A percentile compares a stretch with the other conserved stretches of the same genome.
These are phyloP conservation scores for Russula brevipes DNA, from an alignment of 768 basidiomycete genomes.

Conservation along the genomic window DNA sequence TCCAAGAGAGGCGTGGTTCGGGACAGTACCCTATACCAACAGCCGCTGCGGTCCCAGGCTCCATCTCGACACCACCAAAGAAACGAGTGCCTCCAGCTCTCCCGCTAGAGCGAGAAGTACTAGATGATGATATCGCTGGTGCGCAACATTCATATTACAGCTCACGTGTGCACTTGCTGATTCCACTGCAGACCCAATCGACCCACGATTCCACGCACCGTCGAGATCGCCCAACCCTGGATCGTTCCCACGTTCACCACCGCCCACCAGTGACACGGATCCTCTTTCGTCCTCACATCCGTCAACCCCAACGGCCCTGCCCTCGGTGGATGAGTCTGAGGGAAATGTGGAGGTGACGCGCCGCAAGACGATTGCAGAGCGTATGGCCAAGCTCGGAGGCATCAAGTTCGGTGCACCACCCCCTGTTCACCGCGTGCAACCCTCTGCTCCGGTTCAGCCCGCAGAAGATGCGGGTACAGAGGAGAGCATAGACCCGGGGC, in stretches of 20 bases:
- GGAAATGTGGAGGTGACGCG: slow-evolving; percentile 45
- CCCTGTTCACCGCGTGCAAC: slow-evolving; percentile 36
- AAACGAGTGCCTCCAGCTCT: slow-evolving; percentile 14
- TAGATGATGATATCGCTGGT: slow-evolving; percentile 41
- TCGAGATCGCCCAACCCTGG: slow-evolving; percentile 31
- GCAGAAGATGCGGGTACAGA: slow-evolving; percentile 26
- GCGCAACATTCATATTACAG: slow-evolving; percentile 26
- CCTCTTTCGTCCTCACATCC: slow-evolving; percentile 4
- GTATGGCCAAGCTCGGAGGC: slow-evolving; percentile 92
- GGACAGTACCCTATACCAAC: slow-evolving; percentile 2
- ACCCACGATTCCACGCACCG: slow-evolving; percentile 56
- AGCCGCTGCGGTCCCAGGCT: background rate
- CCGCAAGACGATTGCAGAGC: slow-evolving; percentile 75
- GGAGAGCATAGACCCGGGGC: slow-evolving; percentile 27
- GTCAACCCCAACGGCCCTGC: background rate
- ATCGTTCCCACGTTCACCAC: background rate
- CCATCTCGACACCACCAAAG: slow-evolving; percentile 7
- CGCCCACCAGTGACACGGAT: slow-evolving; percentile 1
- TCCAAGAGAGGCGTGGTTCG: slow-evolving; percentile 12
- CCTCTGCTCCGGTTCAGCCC: slow-evolving; percentile 31
- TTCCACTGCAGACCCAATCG: slow-evolving; percentile 53
- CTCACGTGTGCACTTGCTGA: slow-evolving; percentile 12
- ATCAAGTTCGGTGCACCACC: slow-evolving; percentile 75
- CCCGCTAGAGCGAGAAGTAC: slow-evolving; percentile 20
- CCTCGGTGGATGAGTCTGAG: slow-evolving; percentile 32